Percentiles rank a stretch among this genome's conserved stretches.
phyloP scores from a whole-genome alignment of 352 stramenopile species.

The Pythium sukuiense region DNA sequence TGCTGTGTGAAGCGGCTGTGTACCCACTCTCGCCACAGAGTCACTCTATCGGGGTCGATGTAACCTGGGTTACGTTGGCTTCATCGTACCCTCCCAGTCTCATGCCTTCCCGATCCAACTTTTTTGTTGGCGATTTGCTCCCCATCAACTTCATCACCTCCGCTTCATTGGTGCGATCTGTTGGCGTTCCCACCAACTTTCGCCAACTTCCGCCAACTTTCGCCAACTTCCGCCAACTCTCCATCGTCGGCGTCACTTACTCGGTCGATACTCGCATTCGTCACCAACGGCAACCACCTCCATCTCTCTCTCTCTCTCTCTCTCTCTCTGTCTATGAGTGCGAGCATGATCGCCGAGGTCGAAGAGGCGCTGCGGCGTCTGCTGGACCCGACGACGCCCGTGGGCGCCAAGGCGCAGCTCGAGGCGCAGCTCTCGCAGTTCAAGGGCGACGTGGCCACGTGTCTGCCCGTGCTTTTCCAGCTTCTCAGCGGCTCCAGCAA shows the following conservation, averaged over 20 bases:
- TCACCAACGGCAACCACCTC: constrained; percentile 8
- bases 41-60: background rate
- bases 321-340: constrained; percentile 7
- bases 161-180: background rate
- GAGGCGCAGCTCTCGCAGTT: constrained; percentile 63
- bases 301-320: constrained; percentile 1
- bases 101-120: constrained; percentile 15
- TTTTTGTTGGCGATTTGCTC: constrained; percentile 1
- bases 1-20: background rate
- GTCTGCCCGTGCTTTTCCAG: constrained; percentile 68
- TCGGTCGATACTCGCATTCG: background rate
- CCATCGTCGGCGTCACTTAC: background rate
- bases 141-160: background rate
- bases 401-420: constrained; percentile 46
- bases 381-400: constrained; percentile 56
- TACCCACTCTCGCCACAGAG: background rate
- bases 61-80: constrained; percentile 9
- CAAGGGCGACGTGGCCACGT: constrained; percentile 50
- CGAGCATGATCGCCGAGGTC: constrained; percentile 53
- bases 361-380: constrained; percentile 56
- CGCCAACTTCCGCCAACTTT: background rate
- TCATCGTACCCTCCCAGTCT: constrained; percentile 11
- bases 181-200: constrained; percentile 4
- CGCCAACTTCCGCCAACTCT: background rate
- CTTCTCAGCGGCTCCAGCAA: constrained; percentile 57